These are phyloP conservation scores for Aurifilum marmelostoma DNA, from an alignment of 2,329 filamentous ascomycete genomes.

Conservation along the genomic window DNA sequence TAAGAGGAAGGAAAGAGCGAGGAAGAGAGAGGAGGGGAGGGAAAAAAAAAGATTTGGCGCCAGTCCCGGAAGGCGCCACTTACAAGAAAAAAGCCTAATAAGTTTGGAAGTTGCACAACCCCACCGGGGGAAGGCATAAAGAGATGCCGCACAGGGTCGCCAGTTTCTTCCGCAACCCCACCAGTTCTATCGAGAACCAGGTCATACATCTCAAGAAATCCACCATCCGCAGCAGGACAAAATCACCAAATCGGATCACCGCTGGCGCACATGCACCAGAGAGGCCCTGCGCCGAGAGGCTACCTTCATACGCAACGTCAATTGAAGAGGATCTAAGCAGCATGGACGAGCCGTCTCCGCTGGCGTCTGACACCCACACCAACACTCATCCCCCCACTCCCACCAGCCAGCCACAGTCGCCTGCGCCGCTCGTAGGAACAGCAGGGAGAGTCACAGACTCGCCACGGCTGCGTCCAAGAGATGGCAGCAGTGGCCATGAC, in stretches of 20 bases:
- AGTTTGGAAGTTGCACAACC: neutral
- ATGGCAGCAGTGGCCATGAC: constrained; percentile 14
- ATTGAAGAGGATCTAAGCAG: constrained; percentile 37
- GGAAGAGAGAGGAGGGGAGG: neutral
- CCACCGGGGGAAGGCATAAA: neutral
- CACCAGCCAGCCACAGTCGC: constrained; percentile 29
- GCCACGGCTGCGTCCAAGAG: constrained; percentile 24
- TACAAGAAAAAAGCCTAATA: neutral
- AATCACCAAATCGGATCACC: constrained; percentile 36
- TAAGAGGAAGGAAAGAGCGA: neutral
- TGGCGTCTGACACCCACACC: constrained; percentile 29
- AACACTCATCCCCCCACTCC: neutral
- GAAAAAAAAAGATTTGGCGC: neutral
- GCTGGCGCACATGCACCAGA: constrained; percentile 20
- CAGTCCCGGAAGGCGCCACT: neutral
- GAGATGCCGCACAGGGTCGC: constrained; percentile 61
- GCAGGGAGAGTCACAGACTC: constrained; percentile 30
- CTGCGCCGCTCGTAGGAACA: constrained; percentile 13
- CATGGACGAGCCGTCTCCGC: constrained; percentile 33
- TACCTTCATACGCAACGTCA: constrained; percentile 43
- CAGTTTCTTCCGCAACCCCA: constrained; percentile 61
- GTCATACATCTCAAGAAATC: constrained; percentile 54
- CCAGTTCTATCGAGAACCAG: constrained; percentile 48
- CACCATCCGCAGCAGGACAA: constrained; percentile 38
- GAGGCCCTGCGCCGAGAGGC: constrained; percentile 38